These are phyloP conservation scores for Hypomontagnella monticulosa DNA, from an alignment of 495 filamentous ascomycete species.

Conservation along the genomic window DNA sequence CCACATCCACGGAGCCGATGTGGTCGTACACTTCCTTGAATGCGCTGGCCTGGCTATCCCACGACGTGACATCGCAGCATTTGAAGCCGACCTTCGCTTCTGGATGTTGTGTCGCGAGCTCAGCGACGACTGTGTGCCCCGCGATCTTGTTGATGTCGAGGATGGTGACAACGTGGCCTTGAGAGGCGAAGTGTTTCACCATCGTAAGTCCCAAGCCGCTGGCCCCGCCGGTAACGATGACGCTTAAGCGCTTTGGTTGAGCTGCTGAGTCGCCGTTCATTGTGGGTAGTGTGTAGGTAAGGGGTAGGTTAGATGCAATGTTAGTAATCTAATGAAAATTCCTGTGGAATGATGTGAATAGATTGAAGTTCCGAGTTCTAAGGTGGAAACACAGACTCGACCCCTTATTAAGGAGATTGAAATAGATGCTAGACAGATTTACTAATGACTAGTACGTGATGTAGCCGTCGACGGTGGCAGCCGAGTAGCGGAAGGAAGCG, in stretches of 20 bases:
- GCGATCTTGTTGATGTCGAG: conserved; percentile 59
- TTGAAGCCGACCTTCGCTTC: conserved; percentile 52
- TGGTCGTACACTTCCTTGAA: conserved; percentile 55
- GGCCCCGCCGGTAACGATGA: conserved; percentile 60
- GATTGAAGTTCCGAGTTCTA: no score
- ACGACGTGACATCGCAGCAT: conserved; percentile 58
- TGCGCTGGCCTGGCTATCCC: conserved; percentile 56
- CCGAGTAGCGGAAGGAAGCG: neutral
- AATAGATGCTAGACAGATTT: no score
- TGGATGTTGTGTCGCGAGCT: conserved; percentile 51
- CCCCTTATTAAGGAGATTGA: no score
- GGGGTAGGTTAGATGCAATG: neutral
- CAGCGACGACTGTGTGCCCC: conserved; percentile 45
- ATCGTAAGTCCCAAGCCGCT: conserved; percentile 65
- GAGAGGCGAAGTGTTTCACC: conserved; percentile 57
- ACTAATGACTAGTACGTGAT: no score
- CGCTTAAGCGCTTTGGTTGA: conserved; percentile 23
- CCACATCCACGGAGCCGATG: conserved; percentile 57
- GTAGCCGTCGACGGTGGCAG: no score
- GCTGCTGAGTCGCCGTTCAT: conserved; percentile 23
- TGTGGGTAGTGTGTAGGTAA: conserved; percentile 3
- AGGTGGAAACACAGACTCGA: no score
- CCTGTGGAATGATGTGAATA: no score
- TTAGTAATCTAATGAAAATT: neutral
- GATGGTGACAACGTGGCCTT: conserved; percentile 57